Conservation (phyloP, 257 asterid species). For the Nicotiana undulata region DNA sequence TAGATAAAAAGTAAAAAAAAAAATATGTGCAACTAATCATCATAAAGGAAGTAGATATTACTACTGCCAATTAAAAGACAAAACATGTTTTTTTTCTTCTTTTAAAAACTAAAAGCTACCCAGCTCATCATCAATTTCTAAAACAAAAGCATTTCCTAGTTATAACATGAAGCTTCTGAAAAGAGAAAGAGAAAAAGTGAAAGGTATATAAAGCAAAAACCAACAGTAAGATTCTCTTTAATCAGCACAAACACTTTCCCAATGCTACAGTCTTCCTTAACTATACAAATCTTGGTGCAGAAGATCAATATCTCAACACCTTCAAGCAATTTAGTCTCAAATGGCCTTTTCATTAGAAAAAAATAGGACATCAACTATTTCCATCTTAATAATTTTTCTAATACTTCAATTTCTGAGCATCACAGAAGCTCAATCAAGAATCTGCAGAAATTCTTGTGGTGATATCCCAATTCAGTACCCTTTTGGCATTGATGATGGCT, state of each 20-base stretch:
- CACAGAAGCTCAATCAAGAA: slow-evolving; percentile 36
- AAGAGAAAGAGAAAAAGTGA: slow-evolving; percentile 29
- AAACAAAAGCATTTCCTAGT: neutral
- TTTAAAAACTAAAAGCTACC: too few relatives aligned
- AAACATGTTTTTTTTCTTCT: too few relatives aligned
- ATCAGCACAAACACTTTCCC: slow-evolving; percentile 1
- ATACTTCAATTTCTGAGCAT: slow-evolving; percentile 9
- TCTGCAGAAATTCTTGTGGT: slow-evolving; percentile 70
- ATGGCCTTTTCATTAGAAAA: neutral
- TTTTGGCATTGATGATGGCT: slow-evolving; percentile 85
- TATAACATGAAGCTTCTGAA: slow-evolving; percentile 20
- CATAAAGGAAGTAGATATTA: too few relatives aligned
- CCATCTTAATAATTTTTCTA: slow-evolving; percentile 1
- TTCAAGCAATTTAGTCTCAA: neutral
- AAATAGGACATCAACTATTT: neutral
- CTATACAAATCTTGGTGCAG: slow-evolving; percentile 16
- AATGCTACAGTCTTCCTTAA: neutral
- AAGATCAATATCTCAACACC: slow-evolving; percentile 6
- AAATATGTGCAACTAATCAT: too few relatives aligned
- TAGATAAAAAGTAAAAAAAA: too few relatives aligned
- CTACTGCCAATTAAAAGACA: too few relatives aligned
- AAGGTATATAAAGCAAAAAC: slow-evolving; percentile 17
- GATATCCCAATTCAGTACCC: slow-evolving; percentile 67
- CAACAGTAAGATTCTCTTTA: slow-evolving; percentile 24
- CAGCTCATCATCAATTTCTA: too few relatives aligned